Conservation (phyloP, 2,329 filamentous ascomycete species). For the Penicillium sp. region DNA sequence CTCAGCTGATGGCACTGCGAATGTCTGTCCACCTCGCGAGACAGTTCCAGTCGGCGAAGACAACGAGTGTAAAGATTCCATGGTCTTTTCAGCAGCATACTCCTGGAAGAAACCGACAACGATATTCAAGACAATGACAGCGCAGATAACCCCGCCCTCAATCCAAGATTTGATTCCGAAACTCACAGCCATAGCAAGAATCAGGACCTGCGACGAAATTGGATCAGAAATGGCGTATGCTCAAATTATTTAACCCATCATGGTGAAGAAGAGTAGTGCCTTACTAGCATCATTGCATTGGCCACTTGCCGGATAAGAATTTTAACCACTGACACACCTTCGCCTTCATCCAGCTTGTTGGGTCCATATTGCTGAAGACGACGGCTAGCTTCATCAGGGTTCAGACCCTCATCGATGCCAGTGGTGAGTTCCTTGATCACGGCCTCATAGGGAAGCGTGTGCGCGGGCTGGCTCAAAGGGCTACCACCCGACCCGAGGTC, state of each 20-base stretch:
- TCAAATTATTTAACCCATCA: neutral
- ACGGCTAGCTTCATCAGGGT: neutral
- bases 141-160: constrained; percentile 56
- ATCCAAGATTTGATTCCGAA: constrained; percentile 55
- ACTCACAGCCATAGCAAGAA: constrained; percentile 66
- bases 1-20: constrained; percentile 23
- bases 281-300: neutral
- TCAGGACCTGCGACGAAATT: constrained; percentile 62
- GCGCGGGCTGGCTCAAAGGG: neutral
- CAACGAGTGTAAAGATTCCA: neutral
- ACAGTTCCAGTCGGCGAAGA: neutral
- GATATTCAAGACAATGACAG: constrained; percentile 48
- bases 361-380: neutral
- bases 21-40: neutral
- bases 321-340: neutral
- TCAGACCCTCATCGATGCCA: neutral
- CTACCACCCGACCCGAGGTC: neutral
- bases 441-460: neutral
- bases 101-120: constrained; percentile 19
- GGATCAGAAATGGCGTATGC: neutral
- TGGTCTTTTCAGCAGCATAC: neutral
- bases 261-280: neutral
- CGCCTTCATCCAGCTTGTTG: neutral
- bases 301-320: neutral
- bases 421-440: neutral